Percentiles rank a stretch among this genome's conserved stretches.
Conservation (phyloP, 2,329 filamentous ascomycete species). For the Trichoderma harzianum region DNA sequence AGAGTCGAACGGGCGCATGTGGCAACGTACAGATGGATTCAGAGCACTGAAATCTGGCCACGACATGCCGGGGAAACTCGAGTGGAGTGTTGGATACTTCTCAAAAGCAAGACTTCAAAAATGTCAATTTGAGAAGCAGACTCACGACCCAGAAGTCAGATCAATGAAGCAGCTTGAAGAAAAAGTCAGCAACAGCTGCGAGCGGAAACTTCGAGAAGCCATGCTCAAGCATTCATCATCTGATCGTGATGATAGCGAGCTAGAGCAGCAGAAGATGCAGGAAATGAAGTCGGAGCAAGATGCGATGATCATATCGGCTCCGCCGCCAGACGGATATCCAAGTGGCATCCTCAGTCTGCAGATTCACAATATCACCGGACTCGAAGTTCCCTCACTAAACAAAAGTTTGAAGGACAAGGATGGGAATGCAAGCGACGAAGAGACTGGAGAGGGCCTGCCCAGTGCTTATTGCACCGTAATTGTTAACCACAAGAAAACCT, state of each 20-base stretch:
- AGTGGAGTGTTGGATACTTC: conserved; percentile 71
- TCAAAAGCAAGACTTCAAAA: conserved; percentile 62
- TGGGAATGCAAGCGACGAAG: conserved; percentile 51
- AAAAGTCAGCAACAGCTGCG: conserved; percentile 51
- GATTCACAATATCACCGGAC: conserved; percentile 68
- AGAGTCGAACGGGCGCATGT: conserved; percentile 59
- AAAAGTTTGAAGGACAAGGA: conserved; percentile 42
- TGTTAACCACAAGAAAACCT: conserved; percentile 67
- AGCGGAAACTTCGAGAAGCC: conserved; percentile 64
- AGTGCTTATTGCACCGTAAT: conserved; percentile 71
- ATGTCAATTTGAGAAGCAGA: conserved; percentile 60
- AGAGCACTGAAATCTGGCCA: conserved; percentile 62
- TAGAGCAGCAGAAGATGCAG: conserved; percentile 65
- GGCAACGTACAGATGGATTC: conserved; percentile 62
- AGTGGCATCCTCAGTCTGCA: conserved; percentile 68
- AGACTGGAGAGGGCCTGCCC: conserved; percentile 62
- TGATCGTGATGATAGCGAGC: conserved; percentile 56
- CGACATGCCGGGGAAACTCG: conserved; percentile 64
- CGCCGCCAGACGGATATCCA: conserved; percentile 58
- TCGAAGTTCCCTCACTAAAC: conserved; percentile 59
- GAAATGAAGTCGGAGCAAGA: conserved; percentile 61
- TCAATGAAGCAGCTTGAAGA: conserved; percentile 57
- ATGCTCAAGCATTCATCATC: conserved; percentile 41
- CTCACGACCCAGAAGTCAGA: conserved; percentile 54
- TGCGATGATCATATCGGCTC: conserved; percentile 64